Evolutionary conservation across 2,329 filamentous ascomycete genomes (phyloP), one percentile per base, ranked within the genome.

Genomic region (Chaetomium sp.): DNA sequence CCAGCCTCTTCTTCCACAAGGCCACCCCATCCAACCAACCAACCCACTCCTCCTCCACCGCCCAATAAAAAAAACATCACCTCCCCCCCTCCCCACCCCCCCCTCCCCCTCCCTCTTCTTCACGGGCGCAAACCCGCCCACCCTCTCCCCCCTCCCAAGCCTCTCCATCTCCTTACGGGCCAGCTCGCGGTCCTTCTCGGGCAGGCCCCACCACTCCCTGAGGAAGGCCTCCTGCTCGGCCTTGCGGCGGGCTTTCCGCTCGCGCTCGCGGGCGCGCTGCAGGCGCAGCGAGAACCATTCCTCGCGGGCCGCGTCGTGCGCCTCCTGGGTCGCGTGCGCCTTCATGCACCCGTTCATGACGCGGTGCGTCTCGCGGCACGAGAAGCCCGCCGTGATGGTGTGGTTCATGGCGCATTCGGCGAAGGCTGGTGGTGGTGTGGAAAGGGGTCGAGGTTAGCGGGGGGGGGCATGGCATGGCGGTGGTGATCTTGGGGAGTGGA

Each of bases 261-360:
- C 88, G 45, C 87, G 80, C 76, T 90, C 87, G 64, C 80, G 80
- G 71, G 87, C 85, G 63, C 93, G 83, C 79, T 92, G 86, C 71
- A 91, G 82, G 59, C 91, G 85, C 68, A 86, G 83, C 59, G 87
- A 86, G 77, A 98, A 98, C 95, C 95, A 99, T 75, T 98, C 93
- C 77, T 93, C 91, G 60, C 95, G 83, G 68, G 95, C 95, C 27
- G 87, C 88, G 79, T 99, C 95, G 77, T 96, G 86, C 76, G 96
- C 92, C 62, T 85, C 87, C 68, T 88, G 90, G 69, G 91, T 96
- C 62, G 94, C 93, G 79, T 96, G 90, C 63, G 83, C 78, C 71
- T 93, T 83, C 93, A 99, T 97, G 81, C 95, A 99, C 67, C 82
- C 83, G 80, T 99, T 99, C 95, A 99, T 99, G 42, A 84, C 83